A percentile compares a stretch with the other conserved stretches of the same genome.
Evolutionary conservation across 2,329 filamentous ascomycete genomes (phyloP).

Genomic region (Neonectria coccinea): DNA sequence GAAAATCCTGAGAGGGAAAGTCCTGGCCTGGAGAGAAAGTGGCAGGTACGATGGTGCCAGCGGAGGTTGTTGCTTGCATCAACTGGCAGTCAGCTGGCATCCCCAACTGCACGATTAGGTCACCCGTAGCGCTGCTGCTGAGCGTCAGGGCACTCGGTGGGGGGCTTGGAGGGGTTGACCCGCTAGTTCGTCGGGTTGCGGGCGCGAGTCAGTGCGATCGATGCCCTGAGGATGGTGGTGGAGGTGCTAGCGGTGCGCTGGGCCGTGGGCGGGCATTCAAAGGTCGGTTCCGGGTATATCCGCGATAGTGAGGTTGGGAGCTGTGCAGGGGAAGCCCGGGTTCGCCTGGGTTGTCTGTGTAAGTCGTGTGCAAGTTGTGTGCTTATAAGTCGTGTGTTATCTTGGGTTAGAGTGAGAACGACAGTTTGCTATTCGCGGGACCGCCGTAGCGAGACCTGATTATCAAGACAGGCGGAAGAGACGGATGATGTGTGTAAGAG

Average conservation of each 20-base stretch:
- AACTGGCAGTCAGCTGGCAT: conserved; percentile 36
- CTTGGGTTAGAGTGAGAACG: conserved; percentile 14
- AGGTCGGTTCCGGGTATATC: neutral
- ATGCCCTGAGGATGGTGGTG: conserved; percentile 4
- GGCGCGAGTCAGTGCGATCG: conserved; percentile 27
- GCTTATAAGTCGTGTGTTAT: conserved; percentile 26
- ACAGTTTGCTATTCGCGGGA: conserved; percentile 4
- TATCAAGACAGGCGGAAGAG: conserved; percentile 21
- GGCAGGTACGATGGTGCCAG: conserved; percentile 21
- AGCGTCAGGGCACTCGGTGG: conserved; percentile 10
- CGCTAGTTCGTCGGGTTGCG: conserved; percentile 20
- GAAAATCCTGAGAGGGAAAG: neutral
- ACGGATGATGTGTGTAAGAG: conserved; percentile 32
- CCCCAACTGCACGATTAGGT: conserved; percentile 19
- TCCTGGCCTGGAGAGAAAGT: conserved; percentile 16
- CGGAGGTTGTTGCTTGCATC: conserved; percentile 36
- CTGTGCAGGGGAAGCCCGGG: conserved; percentile 2
- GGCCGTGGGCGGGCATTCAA: neutral
- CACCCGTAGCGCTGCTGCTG: conserved; percentile 18
- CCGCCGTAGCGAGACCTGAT: conserved; percentile 4
- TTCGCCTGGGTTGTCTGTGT: neutral
- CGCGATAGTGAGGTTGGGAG: neutral
- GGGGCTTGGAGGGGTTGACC: conserved; percentile 9
- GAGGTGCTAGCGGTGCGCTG: conserved; percentile 5
- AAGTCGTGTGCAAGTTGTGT: neutral